A percentile compares a stretch with the other conserved stretches of the same genome.
Conservation (phyloP, 148 eudicot genomes). For the Vaccinium corymbosum region DNA sequence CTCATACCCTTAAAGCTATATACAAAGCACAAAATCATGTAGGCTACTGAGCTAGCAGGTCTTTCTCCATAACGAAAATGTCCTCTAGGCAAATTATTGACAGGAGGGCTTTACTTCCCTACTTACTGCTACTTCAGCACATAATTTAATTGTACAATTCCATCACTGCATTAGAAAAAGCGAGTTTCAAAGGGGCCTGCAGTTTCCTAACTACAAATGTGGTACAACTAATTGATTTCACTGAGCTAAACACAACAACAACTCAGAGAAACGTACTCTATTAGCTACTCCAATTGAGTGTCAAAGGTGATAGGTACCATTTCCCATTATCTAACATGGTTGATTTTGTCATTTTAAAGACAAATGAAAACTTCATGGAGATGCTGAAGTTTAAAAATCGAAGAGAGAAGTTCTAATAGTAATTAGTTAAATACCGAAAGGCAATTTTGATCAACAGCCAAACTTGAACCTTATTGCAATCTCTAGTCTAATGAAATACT, state of each 20-base stretch:
- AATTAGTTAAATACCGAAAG: not conserved
- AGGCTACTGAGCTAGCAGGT: not conserved
- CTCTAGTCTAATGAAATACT: not conserved
- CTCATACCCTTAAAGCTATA: not conserved
- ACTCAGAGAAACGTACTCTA: not conserved
- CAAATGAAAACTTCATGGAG: not conserved
- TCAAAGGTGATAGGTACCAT: not conserved
- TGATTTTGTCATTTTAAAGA: not conserved
- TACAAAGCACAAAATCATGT: not conserved
- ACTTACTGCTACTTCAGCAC: not conserved
- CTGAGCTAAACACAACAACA: not conserved
- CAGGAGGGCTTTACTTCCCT: not conserved
- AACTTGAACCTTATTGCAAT: slow-evolving; percentile 6
- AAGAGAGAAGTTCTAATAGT: not conserved
- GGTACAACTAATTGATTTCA: not conserved
- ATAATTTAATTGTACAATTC: not conserved
- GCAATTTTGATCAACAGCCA: slow-evolving; percentile 6
- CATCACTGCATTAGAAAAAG: not conserved
- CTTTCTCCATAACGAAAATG: not conserved
- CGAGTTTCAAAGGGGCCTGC: not conserved
- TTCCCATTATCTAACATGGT: not conserved
- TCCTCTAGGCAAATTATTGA: not conserved
- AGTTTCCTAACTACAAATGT: not conserved
- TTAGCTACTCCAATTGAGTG: not conserved
- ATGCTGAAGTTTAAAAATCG: not conserved